Base-by-base conservation (phyloP, 768 basidiomycete genomes). In the Rhizopogon roseolus region DNA sequence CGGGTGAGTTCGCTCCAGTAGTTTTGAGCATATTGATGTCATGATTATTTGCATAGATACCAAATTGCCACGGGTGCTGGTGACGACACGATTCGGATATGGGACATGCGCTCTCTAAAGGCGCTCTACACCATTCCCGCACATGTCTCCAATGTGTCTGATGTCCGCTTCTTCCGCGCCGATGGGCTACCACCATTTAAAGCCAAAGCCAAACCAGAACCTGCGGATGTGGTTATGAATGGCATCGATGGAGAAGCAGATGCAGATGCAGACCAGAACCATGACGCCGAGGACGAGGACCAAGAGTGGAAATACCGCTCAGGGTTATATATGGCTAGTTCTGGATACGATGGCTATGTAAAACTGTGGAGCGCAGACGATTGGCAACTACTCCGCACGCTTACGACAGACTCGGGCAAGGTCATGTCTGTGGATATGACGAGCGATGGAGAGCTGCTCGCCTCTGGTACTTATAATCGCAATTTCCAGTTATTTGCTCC, bases 301-400 rank as follows among this genome's bases (percentile, higher is more conserved):
- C 85, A 90, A 56, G 87, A 92, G 57, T 87, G 85, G 84, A 79
- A 76, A 54, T 93, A 93, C 56, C 84, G 89, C 5, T 86, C 89
- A 9, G 97, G 97, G 2, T 73, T 96, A 50, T 98, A 96, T 76
- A 84, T 99, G 54, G 94, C 90, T 4, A 93, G 91, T 60, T 77
- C 91, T 4, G 95, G 97, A 4, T 98, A 98, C 67, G 97, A 99
- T 65, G 93, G 93, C 5, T 82, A 88, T 54, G 91, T 99, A 65
- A 94, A 97, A 68, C 64, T 99, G 52, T 99, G 97, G 97, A 91
- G 88, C 63, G 91, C 95, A 44, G 97, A 98, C 66, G 97, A 99
- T 64, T 99, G 97, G 97, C 93, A 93, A 62, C 73, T 95, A 41
- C 78, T 97, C 49, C 81, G 86, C 57, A 89, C 89, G 41, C 76